These are phyloP conservation scores for Gymnopilus junonius DNA, from an alignment of 768 basidiomycete genomes.

Conservation along the genomic window DNA sequence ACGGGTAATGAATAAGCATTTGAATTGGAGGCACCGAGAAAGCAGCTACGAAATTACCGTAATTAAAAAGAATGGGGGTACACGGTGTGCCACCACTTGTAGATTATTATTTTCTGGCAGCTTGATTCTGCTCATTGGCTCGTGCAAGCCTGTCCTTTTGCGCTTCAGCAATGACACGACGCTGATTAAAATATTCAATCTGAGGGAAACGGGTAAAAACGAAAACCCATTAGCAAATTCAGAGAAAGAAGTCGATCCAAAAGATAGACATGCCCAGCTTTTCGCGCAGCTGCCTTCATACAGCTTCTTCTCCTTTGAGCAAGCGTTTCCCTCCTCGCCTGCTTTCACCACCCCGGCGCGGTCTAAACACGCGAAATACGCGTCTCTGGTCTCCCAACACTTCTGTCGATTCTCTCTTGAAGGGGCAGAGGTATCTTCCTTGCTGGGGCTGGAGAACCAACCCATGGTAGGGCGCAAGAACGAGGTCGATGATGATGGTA, in stretches of 20 bases:
- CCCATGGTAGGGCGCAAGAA: conserved; percentile 34
- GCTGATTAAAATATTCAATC: conserved; percentile 96
- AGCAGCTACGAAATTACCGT: conserved; percentile 19
- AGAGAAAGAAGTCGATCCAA: neutral
- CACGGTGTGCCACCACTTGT: neutral
- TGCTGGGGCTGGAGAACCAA: conserved; percentile 41
- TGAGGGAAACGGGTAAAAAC: conserved; percentile 32
- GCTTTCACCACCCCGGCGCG: conserved; percentile 67
- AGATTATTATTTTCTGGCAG: conserved; percentile 32
- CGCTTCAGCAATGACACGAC: conserved; percentile 78
- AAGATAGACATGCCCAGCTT: conserved; percentile 75
- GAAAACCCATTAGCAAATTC: neutral
- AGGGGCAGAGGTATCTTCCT: conserved; percentile 43
- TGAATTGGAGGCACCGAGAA: neutral
- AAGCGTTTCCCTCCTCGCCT: conserved; percentile 70
- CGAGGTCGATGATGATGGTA: neutral
- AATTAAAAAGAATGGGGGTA: neutral
- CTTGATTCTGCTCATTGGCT: conserved; percentile 39
- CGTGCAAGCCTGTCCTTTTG: conserved; percentile 73
- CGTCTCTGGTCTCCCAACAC: conserved; percentile 88
- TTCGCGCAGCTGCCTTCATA: conserved; percentile 83
- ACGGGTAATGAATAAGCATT: neutral
- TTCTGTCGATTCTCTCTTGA: conserved; percentile 71
- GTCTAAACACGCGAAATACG: conserved; percentile 87
- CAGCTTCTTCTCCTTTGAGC: conserved; percentile 53